Evolutionary conservation across 164 flowering plant genomes (phyloP), one percentile per base, ranked within the genome.

Genomic region (Nymphaea colorata): DNA sequence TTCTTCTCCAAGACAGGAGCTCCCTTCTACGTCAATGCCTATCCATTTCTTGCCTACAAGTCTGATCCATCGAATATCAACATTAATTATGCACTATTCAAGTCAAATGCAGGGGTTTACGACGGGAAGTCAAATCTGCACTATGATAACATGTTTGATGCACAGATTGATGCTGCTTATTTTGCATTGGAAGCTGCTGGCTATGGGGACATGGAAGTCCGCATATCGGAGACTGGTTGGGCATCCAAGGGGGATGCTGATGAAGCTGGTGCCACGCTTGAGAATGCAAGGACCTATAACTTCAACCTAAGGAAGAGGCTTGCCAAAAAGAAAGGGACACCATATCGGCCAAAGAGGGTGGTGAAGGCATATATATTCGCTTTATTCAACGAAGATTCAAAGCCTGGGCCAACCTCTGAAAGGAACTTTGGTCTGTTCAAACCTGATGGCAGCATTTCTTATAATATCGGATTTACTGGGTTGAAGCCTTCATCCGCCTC

Each of bases 141-240:
- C 66, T 91, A 89, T 61, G 85, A 87, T 62, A 91, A 91, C 84
- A 89, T 91, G 97, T 86, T 91, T 43, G 87, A 85, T 15, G 97
- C 97, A 42, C 78, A 72, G 72, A 69, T 89, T 42, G 96, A 89
- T 70, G 96, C 91, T 2, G 87, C 87, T 6, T 89, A 89, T 76
- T 75, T 74, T 44, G 97, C 97, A 12, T 59, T 91, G 73, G 97
- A 85, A 51, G 85, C 82, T 55, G 86, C 77, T 3, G 97, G 91
- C 3, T 89, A 75, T 65, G 68, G 43, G 3, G 84, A 85, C 65
- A 86, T 76, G 84, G 85, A 86, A 68, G 96, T 91, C 41, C 85
- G 84, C 10, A 91, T 89, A 18, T 89, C 97, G 0, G 95, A 91
- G 66, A 91, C 97, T 1, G 93, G 97, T 3, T 91, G 97, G 97